Percentiles rank a stretch among this genome's conserved stretches.
Conservation (phyloP, 208 protist genomes). For the Willaertia magna region DNA sequence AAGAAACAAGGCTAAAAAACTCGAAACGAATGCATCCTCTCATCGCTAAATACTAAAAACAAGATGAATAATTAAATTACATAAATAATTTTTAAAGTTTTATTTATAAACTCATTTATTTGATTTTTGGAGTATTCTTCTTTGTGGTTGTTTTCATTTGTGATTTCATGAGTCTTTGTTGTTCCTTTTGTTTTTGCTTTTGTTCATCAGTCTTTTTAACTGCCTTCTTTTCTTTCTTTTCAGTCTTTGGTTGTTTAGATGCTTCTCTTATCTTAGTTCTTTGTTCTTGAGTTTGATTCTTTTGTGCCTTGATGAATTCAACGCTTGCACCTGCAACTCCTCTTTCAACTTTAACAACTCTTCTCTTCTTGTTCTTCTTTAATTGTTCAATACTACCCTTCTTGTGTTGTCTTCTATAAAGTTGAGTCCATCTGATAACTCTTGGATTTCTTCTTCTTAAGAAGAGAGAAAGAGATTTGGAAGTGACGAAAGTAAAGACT, state of each 20-base stretch:
- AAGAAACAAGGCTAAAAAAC: no score
- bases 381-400: conserved; percentile 5
- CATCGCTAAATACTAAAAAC: no score
- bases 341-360: neutral
- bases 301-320: conserved; percentile 5
- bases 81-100: no score
- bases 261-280: neutral
- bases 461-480: neutral
- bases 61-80: no score
- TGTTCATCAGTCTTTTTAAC: neutral
- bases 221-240: neutral
- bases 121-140: no score
- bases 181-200: neutral
- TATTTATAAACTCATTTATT: no score
- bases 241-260: neutral
- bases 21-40: no score
- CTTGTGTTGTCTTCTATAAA: conserved; percentile 14
- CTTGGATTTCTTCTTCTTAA: neutral
- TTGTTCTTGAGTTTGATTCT: neutral
- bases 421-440: conserved; percentile 4
- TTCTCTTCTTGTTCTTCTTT: neutral
- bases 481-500: neutral
- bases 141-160: neutral
- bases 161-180: neutral
- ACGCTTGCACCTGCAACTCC: conserved; percentile 6